Evolutionary conservation across 192 early-diverging fungal species (phyloP), one percentile per base, ranked within the genome.

Genomic region (Anaeromyces robustus): DNA sequence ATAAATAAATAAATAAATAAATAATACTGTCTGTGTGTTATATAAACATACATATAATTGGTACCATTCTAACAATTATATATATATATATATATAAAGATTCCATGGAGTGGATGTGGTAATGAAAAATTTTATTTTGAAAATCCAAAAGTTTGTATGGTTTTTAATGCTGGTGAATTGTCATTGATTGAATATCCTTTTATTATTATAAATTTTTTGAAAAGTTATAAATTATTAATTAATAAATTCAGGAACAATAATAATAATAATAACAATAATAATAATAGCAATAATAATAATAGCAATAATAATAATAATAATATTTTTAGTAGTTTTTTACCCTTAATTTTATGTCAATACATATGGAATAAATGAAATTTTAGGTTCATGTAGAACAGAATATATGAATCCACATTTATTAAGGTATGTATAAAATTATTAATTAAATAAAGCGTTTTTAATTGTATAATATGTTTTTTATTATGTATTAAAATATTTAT

Each of bases 151-250:
- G 87, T 91, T 7, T 92, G 90, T 80, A 90, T 92, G 90, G 89
- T 92, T 3, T 92, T 92, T 81, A 92, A 91, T 52, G 89, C 89
- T 29, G 90, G 90, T 22, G 90, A 92, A 77, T 84, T 92, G 5
- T 87, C 89, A 78, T 82, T 92, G 14, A 86, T 92, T 34, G 90
- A 92, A 81, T 92, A 68, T 68, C 52, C 52, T 68, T 68, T 68
- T 68, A 28, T 14, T 22, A 52, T 22, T 22, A 7, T 34, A 34
- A 34, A 7, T 34, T 34, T 34, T 7, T 34, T 7, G 12, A 7
- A 34, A 34, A 34, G 12, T 34, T 34, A 7, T 34, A 3, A 34
- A 34, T 34, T n/a, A n/a, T n/a, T n/a, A n/a, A n/a, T n/a, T n/a
- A n/a, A n/a, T n/a, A n/a, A n/a, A n/a, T n/a, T n/a, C n/a, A n/a